Evolutionary conservation across 441 rosid species (phyloP).

Genomic region (Croton setiger): DNA sequence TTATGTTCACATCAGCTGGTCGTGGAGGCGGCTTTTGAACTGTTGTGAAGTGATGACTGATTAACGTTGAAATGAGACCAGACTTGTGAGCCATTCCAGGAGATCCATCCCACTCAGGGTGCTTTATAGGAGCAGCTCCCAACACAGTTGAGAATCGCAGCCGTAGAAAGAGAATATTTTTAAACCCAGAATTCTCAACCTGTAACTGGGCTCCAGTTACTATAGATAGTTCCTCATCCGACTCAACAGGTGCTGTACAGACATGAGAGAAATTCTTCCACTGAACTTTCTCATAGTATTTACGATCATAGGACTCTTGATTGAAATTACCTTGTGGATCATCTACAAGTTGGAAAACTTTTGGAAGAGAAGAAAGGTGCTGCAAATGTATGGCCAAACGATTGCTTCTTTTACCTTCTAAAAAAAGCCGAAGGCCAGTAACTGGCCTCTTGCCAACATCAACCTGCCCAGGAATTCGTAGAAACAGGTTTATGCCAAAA

Average conservation of each 20-base stretch:
- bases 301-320: conserved; percentile 57
- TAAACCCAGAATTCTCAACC: conserved; percentile 81
- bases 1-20: conserved; percentile 87
- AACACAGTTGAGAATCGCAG: conserved; percentile 65
- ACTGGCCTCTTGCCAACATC: conserved; percentile 97
- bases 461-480: conserved; percentile 46
- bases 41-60: conserved; percentile 44
- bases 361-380: conserved; percentile 94
- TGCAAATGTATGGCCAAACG: conserved; percentile 83
- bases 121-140: conserved; percentile 58
- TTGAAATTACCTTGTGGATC: conserved; percentile 49
- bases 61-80: conserved; percentile 42
- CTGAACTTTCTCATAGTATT: conserved; percentile 81
- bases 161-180: conserved; percentile 74
- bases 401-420: conserved; percentile 89
- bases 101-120: conserved; percentile 88
- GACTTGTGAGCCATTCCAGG: conserved; percentile 72
- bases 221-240: conserved; percentile 69
- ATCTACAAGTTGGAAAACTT: conserved; percentile 73
- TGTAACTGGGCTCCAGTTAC: conserved; percentile 89
- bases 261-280: conserved; percentile 94
- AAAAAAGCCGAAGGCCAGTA: conserved; percentile 90
- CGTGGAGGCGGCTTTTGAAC: conserved; percentile 65
- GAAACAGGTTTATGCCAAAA: conserved; percentile 14
- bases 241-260: conserved; percentile 85